phyloP scores from a whole-genome alignment of 371 early-diverging fungal genomes.

The Paraphysoderma sedebokerense region DNA sequence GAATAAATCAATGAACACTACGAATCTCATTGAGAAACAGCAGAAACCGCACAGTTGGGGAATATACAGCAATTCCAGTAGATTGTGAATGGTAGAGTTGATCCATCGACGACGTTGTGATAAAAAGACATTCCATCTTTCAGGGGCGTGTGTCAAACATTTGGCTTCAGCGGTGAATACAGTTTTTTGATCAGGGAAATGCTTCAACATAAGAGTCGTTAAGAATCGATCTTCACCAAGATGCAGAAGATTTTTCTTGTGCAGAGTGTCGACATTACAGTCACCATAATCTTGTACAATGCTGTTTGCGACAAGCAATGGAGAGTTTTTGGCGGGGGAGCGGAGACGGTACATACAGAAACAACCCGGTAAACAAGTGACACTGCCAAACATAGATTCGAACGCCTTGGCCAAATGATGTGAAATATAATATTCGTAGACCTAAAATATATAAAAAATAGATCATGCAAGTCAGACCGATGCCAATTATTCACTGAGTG shows the following conservation, averaged over 20 bases:
- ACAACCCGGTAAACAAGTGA: slow-evolving; percentile 83
- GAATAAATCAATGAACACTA: slow-evolving; percentile 84
- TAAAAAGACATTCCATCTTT: slow-evolving; percentile 60
- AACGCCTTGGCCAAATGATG: slow-evolving; percentile 76
- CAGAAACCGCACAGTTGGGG: slow-evolving; percentile 90
- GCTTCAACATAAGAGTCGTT: slow-evolving; percentile 96
- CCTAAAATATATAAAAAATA: slow-evolving; percentile 11
- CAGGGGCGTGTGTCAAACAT: slow-evolving; percentile 95
- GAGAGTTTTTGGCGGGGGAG: slow-evolving; percentile 59
- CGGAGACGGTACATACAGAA: slow-evolving; percentile 76
- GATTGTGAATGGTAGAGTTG: slow-evolving; percentile 92
- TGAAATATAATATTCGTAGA: slow-evolving; percentile 86
- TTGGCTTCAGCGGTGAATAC: slow-evolving; percentile 84
- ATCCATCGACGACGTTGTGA: slow-evolving; percentile 96
- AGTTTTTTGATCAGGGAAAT: slow-evolving; percentile 90
- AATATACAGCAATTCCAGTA: slow-evolving; percentile 75
- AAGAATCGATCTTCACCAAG: slow-evolving; percentile 80
- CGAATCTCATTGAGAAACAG: slow-evolving; percentile 97
- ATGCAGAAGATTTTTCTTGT: slow-evolving; percentile 78
- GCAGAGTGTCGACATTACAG: slow-evolving; percentile 90
- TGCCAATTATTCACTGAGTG: neutral
- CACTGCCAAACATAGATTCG: slow-evolving; percentile 63
- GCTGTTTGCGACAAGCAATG: slow-evolving; percentile 77
- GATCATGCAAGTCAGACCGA: neutral
- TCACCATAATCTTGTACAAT: slow-evolving; percentile 92